Conservation (phyloP, 148 eudicot genomes). For the Gaultheria prostrata region DNA sequence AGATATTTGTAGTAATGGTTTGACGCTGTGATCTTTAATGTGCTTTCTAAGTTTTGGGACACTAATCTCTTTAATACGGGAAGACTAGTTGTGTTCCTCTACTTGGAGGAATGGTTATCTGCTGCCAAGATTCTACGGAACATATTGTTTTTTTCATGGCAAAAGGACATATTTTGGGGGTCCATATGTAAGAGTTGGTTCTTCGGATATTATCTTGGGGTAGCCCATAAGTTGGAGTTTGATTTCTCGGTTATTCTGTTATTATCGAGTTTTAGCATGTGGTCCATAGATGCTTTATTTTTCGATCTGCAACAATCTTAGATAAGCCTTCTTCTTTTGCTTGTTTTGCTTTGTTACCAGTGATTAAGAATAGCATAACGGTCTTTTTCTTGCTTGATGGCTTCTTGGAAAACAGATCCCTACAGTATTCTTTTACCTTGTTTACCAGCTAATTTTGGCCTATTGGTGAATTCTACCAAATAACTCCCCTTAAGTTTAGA, state of each 20-base stretch:
- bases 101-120: not conserved
- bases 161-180: not conserved
- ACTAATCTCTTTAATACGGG: not conserved
- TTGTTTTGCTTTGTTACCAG: no score
- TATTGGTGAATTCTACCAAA: no score
- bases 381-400: no score
- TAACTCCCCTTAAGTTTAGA: no score
- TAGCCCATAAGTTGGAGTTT: not conserved
- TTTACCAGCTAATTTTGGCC: no score
- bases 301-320: no score
- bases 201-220: not conserved
- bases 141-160: not conserved
- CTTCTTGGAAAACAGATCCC: no score
- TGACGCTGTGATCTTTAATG: not conserved
- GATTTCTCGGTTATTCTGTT: not conserved
- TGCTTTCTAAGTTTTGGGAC: constrained; percentile 2
- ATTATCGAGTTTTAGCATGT: not conserved
- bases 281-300: constrained; percentile 21
- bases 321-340: no score
- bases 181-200: not conserved
- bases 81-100: not conserved
- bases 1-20: not conserved
- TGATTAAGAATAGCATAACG: no score
- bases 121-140: not conserved
- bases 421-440: no score